Evolutionary conservation across 140 eudicot genomes (phyloP), one percentile per base, ranked within the genome.

Genomic region (Erigeron philadelphicus): DNA sequence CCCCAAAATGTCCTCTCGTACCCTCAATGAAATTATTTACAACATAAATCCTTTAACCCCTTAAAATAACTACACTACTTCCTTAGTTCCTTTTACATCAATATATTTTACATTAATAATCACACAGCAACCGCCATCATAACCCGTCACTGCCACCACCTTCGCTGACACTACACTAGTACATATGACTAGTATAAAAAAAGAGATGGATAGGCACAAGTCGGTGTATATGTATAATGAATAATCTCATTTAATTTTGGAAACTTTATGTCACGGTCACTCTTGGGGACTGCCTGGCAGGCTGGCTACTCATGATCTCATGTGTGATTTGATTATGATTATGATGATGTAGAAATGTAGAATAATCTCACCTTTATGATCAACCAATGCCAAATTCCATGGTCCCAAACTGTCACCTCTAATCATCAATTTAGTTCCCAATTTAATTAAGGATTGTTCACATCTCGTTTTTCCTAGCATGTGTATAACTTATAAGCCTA

Each of bases 241-340:
- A 43, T 64, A 7, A 3, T 41, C 17, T 6, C 42, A 56, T 66
- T 74, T 63, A 53, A 21, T 57, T 42, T 44, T 31, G 10, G 61
- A 52, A 66, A 66, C 79, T 66, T 65, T 55, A 74, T 66, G 78
- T 74, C 60, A 74, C 41, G 2, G 6, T 66, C 73, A 44, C 9
- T 10, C 44, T 48, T 55, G 50, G 66, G 54, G 70, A 68, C 69
- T 72, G 76, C 44, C 21, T 17, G 49, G 38, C 38, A 1, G 38
- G 38, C 38, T 31, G 38, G 38, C 38, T 31, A 31, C 38, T 31
- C 5, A 4, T 13, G 10, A 6, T 25, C 60, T 31, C 45, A 21
- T 31, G 35, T n/a, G 54, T 13, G 65, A 69, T 69, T 54, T 69
- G 57, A 65, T 50, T 53, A 58, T 35, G 21, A 69, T 56, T 19